Evolutionary conservation across 1,284 basidiomycete species (phyloP), one percentile per base, ranked within the genome.

Genomic region (Cutaneotrichosporon cavernicola): DNA sequence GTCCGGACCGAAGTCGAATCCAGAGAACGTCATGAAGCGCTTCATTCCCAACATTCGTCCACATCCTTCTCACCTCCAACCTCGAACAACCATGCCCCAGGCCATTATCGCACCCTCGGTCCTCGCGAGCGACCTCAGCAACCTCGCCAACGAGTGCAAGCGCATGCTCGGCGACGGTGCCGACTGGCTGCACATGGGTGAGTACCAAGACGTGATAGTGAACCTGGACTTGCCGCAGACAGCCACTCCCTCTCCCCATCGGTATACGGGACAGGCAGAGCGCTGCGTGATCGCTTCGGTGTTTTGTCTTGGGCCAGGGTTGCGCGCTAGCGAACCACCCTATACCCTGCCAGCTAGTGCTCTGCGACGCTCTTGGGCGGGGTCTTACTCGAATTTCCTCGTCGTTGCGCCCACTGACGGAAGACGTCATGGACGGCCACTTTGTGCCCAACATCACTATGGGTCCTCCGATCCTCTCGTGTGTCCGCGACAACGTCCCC

Each of bases 371-470:
- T 26, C 26, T 26, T 26, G 26, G 26, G 26, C 26, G 2, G 26
- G 26, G 26, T 3, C 26, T 26, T 26, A 26, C 26, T 3, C 26
- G 26, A 26, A 26, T 2, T 26, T 26, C 1, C 26, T 26, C 26
- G 26, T 26, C 26, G 34, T 13, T 31, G 31, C 31, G 51, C 18
- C 26, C 30, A 31, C 51, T 53, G 18, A 53, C 53, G 9, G 6
- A 77, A 95, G 93, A 97, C 83, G 88, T 97, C 68, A 97, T 97
- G 94, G 94, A 97, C 77, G 94, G 92, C 91, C 92, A 99, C 81
- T 99, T 99, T 77, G 97, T 99, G 30, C 95, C 96, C 40, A 99
- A 98, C 80, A 95, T 97, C 80, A 95, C 94, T 22, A 92, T 96
- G 88, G 93, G 93, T 62, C 89, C 94, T 32, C 96, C 96, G 3